phyloP scores from a whole-genome alignment of 176 grass and related monocot species.

The Pharus latifolius region DNA sequence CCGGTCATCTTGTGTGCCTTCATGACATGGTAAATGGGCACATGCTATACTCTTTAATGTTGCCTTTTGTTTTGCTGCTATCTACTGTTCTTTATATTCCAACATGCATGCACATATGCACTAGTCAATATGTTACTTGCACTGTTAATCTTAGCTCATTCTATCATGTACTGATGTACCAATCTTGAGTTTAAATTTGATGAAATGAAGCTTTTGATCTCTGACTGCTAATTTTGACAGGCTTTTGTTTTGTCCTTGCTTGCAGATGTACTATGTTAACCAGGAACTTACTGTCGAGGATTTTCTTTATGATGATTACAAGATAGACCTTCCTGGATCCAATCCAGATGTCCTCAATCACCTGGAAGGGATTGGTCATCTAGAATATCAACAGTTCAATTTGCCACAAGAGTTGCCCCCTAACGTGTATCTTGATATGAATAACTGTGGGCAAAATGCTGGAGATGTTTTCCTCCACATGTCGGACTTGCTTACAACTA shows the following conservation, averaged over 20 bases:
- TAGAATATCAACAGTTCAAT: conserved; percentile 70
- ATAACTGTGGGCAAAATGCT: conserved; percentile 29
- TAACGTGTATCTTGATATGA: conserved; percentile 40
- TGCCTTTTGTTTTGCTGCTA: not conserved
- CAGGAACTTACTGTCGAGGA: conserved; percentile 67
- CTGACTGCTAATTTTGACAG: conserved; percentile 19
- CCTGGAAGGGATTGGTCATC: conserved; percentile 43
- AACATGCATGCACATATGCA: not conserved
- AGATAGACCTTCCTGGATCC: conserved; percentile 46
- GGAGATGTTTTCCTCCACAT: conserved; percentile 43
- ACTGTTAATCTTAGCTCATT: not conserved
- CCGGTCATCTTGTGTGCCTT: not conserved
- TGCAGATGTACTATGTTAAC: conserved; percentile 77
- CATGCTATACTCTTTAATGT: not conserved
- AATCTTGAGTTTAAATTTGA: not conserved
- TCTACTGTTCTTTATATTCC: not conserved
- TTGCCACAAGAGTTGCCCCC: conserved; percentile 39
- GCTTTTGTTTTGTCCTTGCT: conserved; percentile 14
- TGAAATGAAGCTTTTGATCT: not conserved
- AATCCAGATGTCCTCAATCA: conserved; percentile 49
- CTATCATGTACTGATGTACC: too few relatives aligned
- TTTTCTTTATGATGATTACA: conserved; percentile 67
- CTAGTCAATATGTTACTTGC: not conserved
- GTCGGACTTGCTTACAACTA: conserved; percentile 69
- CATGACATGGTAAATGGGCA: conserved; percentile 2